A percentile compares a stretch with the other conserved stretches of the same genome.
phyloP scores from a whole-genome alignment of 2,329 filamentous ascomycete genomes.

The Colletotrichum destructivum region DNA sequence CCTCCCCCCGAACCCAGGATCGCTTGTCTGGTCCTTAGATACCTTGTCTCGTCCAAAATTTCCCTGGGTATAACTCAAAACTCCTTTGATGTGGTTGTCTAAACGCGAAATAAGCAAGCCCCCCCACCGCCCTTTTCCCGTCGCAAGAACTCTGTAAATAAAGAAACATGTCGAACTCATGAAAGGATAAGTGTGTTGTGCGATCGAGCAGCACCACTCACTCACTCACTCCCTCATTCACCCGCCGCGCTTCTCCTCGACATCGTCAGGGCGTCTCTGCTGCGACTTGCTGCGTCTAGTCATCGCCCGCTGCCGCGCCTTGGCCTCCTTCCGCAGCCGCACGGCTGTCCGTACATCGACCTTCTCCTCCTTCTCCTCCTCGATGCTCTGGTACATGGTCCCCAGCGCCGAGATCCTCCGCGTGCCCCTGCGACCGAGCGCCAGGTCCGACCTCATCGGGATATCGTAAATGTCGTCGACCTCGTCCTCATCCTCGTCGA shows the following conservation, averaged over 20 bases:
- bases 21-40: neutral
- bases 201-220: too few relatives aligned
- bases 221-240: constrained; percentile 6
- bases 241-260: neutral
- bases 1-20: neutral
- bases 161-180: neutral
- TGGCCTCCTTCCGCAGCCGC: constrained; percentile 51
- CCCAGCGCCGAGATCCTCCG: constrained; percentile 42
- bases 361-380: constrained; percentile 43
- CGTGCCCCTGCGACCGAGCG: constrained; percentile 33
- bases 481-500: constrained; percentile 31
- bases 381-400: constrained; percentile 35
- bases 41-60: neutral
- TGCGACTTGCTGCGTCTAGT: constrained; percentile 6
- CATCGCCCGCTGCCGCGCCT: constrained; percentile 47
- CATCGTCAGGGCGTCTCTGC: neutral
- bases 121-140: neutral
- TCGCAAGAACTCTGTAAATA: neutral
- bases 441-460: constrained; percentile 32
- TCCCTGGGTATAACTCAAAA: constrained; percentile 29
- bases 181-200: neutral
- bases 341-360: constrained; percentile 49
- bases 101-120: neutral
- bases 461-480: constrained; percentile 18
- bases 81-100: neutral